These are phyloP conservation scores for Dryas octopetala DNA, from an alignment of 306 rosid species.

Conservation along the genomic window DNA sequence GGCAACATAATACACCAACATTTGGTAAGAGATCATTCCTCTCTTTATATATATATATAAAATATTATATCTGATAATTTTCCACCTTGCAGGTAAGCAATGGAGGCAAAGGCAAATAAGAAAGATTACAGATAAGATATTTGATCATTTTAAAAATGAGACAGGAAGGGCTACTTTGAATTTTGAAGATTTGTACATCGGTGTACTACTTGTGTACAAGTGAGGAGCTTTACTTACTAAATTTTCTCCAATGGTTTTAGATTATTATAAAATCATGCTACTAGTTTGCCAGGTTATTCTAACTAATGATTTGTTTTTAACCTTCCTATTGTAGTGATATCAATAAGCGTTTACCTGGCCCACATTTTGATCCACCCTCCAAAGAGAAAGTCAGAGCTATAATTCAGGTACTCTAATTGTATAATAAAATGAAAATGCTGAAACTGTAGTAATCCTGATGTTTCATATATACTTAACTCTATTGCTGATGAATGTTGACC, in stretches of 20 bases:
- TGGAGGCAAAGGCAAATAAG: slow-evolving; percentile 61
- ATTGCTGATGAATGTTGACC: neutral
- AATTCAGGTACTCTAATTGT: slow-evolving; percentile 49
- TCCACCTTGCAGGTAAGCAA: slow-evolving; percentile 53
- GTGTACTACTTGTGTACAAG: slow-evolving; percentile 88
- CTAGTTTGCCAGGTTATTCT: neutral
- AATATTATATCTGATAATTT: slow-evolving; percentile 16
- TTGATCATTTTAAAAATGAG: slow-evolving; percentile 37
- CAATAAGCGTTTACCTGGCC: slow-evolving; percentile 78
- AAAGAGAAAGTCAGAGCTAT: slow-evolving; percentile 49
- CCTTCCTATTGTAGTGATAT: slow-evolving; percentile 54
- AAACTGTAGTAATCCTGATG: neutral
- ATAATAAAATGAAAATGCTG: neutral
- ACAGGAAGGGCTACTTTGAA: slow-evolving; percentile 34
- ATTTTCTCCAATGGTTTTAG: neutral
- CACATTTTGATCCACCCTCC: slow-evolving; percentile 82
- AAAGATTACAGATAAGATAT: slow-evolving; percentile 62
- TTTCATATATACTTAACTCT: neutral
- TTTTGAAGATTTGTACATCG: slow-evolving; percentile 80
- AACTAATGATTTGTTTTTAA: neutral
- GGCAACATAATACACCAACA: too few relatives aligned
- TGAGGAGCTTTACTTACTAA: slow-evolving; percentile 33
- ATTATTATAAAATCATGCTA: neutral
- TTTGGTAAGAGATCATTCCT: neutral
- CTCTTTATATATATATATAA: neutral